phyloP scores from a whole-genome alignment of 2,329 filamentous ascomycete genomes.

The Domatiomyces catenatus region DNA sequence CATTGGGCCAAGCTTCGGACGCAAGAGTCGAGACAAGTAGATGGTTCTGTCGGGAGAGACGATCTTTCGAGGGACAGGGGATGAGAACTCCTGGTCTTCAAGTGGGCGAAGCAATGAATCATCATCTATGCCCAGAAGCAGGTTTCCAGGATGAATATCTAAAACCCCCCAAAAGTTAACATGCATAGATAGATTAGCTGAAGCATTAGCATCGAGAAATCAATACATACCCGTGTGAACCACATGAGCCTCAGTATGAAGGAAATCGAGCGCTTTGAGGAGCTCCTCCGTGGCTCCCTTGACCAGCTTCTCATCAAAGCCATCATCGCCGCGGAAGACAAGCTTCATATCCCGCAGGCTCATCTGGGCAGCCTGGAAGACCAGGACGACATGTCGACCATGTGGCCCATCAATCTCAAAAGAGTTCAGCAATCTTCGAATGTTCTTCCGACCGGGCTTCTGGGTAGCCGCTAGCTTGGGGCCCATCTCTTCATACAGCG shows the following conservation, averaged over 20 bases:
- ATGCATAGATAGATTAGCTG: constrained; percentile 15
- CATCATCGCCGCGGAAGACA: constrained; percentile 6
- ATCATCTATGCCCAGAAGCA: constrained; percentile 20
- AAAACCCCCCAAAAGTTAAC: neutral
- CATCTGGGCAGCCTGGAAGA: constrained; percentile 15
- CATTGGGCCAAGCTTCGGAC: constrained; percentile 4
- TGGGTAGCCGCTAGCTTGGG: neutral
- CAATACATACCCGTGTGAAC: constrained; percentile 15
- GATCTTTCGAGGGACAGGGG: constrained; percentile 17
- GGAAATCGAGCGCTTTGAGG: constrained; percentile 18
- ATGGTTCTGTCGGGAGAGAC: constrained; percentile 12
- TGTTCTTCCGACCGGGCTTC: constrained; percentile 19
- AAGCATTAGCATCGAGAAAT: neutral
- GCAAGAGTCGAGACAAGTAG: constrained; percentile 4
- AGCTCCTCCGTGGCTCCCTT: constrained; percentile 8
- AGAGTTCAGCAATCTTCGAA: constrained; percentile 22
- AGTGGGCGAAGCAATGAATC: constrained; percentile 17
- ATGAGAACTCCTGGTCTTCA: constrained; percentile 17
- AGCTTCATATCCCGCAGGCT: constrained; percentile 14
- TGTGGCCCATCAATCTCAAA: constrained; percentile 21
- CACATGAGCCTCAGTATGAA: constrained; percentile 17
- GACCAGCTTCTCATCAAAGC: constrained; percentile 16
- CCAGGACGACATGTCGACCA: constrained; percentile 23
- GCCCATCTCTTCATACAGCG: neutral
- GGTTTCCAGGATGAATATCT: constrained; percentile 16